These are phyloP conservation scores for Haplosporangium sp. DNA, from an alignment of 371 early-diverging fungal species.

Conservation along the genomic window DNA sequence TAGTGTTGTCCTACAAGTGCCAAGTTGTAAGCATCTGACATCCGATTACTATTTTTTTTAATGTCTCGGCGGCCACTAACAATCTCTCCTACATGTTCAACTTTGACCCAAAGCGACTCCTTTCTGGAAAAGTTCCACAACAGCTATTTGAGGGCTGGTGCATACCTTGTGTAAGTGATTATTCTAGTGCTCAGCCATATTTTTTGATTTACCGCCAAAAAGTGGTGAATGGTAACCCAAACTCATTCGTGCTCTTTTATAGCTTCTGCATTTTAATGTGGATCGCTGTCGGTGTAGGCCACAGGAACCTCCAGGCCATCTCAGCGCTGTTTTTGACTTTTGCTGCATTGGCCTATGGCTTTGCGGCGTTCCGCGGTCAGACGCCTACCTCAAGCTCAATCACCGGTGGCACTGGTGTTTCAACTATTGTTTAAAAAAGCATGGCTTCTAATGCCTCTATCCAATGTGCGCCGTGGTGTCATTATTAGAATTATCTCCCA, in stretches of 20 bases:
- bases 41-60: not conserved
- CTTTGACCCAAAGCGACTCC: constrained; percentile 5
- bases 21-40: constrained; percentile 29
- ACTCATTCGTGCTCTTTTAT: not conserved
- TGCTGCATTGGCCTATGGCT: constrained; percentile 22
- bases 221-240: not conserved
- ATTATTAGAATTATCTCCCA: too few species aligned
- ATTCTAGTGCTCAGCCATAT: not conserved
- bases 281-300: constrained; percentile 46
- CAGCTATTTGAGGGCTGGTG: constrained; percentile 33
- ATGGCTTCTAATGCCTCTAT: too few species aligned
- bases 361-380: constrained; percentile 33
- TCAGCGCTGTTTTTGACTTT: constrained; percentile 44
- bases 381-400: constrained; percentile 38
- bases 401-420: constrained; percentile 49
- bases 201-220: too few species aligned
- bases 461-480: too few species aligned
- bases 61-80: not conserved
- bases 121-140: constrained; percentile 36
- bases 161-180: constrained; percentile 38
- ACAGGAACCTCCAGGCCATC: constrained; percentile 21
- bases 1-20: constrained; percentile 44
- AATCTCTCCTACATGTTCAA: not conserved
- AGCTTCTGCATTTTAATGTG: constrained; percentile 46
- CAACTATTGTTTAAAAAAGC: constrained; percentile 42